Conservation (phyloP, 768 basidiomycete genomes). For the Pisolithus microcarpus region DNA sequence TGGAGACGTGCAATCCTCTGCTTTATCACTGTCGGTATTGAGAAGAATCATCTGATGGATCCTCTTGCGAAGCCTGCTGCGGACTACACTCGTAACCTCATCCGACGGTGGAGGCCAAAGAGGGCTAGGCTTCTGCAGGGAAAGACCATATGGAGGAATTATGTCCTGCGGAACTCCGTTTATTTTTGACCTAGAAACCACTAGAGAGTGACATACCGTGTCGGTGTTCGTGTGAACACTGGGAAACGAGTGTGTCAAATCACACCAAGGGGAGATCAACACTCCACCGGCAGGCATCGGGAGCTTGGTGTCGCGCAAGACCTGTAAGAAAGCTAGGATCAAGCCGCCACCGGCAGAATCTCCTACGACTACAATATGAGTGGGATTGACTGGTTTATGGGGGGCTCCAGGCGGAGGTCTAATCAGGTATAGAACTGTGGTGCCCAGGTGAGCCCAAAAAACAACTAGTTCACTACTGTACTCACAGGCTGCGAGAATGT, state of each 20-base stretch:
- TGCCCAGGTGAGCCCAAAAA: not conserved
- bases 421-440: conserved; percentile 78
- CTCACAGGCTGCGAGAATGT: conserved; percentile 81
- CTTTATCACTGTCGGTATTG: conserved; percentile 17
- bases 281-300: conserved; percentile 84
- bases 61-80: conserved; percentile 50
- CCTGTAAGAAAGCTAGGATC: conserved; percentile 73
- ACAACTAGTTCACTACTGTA: not conserved
- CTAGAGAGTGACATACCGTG: conserved; percentile 45
- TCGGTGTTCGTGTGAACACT: conserved; percentile 79
- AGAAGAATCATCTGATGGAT: conserved; percentile 49
- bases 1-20: not conserved
- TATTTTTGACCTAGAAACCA: not conserved
- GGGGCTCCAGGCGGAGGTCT: conserved; percentile 72
- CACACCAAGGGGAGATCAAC: conserved; percentile 89
- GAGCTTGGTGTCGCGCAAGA: conserved; percentile 76
- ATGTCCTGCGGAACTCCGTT: conserved; percentile 50
- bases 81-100: conserved; percentile 52
- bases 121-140: conserved; percentile 70
- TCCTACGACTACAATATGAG: conserved; percentile 78
- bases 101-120: conserved; percentile 73
- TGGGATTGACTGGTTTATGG: conserved; percentile 75
- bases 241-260: conserved; percentile 92
- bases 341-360: conserved; percentile 93
- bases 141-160: conserved; percentile 67